Evolutionary conservation across 352 stramenopile species (phyloP).

Genomic region (Phytophthora macrochlamydospora): DNA sequence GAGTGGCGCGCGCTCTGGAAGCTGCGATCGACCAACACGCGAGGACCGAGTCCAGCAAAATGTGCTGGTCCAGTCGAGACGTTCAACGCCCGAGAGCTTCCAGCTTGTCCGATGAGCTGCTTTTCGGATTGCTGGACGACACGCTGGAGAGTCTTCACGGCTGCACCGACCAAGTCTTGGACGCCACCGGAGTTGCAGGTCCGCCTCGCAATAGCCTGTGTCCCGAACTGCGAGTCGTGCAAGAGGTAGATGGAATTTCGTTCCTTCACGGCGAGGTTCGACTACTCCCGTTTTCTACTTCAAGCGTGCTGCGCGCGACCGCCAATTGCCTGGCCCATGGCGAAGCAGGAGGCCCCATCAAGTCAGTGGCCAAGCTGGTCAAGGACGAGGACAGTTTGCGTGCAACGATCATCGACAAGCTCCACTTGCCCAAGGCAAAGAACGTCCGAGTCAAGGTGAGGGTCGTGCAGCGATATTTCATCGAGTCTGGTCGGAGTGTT

Average conservation of each 20-base stretch:
- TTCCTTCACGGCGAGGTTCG: conserved; percentile 8
- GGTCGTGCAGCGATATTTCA: conserved; percentile 4
- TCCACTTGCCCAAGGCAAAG: conserved; percentile 5
- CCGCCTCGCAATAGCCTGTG: conserved; percentile 1
- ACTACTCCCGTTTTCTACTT: conserved; percentile 24
- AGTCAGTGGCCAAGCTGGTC: conserved; percentile 8
- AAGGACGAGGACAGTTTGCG: conserved; percentile 10
- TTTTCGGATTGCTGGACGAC: conserved; percentile 17
- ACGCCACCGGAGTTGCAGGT: not conserved
- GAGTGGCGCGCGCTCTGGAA: conserved; percentile 4
- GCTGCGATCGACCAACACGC: conserved; percentile 14
- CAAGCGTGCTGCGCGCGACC: conserved; percentile 9
- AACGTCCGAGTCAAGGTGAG: conserved; percentile 18
- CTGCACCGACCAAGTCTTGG: conserved; percentile 7
- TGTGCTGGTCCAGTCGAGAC: conserved; percentile 8
- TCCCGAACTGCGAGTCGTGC: conserved; percentile 1
- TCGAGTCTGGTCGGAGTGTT: conserved; percentile 7
- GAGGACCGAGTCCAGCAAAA: conserved; percentile 7
- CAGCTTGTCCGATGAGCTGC: conserved; percentile 14
- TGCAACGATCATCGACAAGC: conserved; percentile 18
- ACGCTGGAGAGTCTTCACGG: conserved; percentile 9
- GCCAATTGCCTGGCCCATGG: conserved; percentile 11
- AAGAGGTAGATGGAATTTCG: not conserved
- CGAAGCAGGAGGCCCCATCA: conserved; percentile 3
- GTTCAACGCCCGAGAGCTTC: not conserved